Evolutionary conservation across 1,284 basidiomycete species (phyloP), one percentile per base, ranked within the genome.

Genomic region (Gomphus bonarii): DNA sequence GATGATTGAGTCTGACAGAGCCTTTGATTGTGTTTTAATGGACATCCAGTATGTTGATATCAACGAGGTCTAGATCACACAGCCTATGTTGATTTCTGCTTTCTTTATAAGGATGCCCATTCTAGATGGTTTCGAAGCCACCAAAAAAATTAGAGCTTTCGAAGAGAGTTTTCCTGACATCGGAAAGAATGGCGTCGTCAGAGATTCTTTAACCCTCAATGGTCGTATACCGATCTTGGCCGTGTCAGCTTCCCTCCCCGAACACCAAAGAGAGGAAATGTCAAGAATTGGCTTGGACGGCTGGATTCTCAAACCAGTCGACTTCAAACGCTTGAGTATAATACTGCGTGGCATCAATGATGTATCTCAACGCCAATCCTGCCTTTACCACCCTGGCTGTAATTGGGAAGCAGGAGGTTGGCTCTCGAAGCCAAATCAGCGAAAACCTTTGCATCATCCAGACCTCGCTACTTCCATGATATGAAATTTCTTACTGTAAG

Each of bases 231-330:
- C 89, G 1, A 88, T 92, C 57, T 84, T 94, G 62, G 90, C 88
- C 3, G 88, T 94, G 3, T 90, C 86, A 10, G 89, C 89, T 0
- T 90, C 88, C 3, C 71, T 92, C 25, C 71, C 75, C 38, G 85
- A 89, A 63, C 70, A 73, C 28, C 83, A 89, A 66, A 74, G 81
- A 2, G 69, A 75, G 0, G 78, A 84, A 59, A 74, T 92, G 59
- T 70, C 72, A 5, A 69, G 74, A 22, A 72, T 77, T 47, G 81
- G 89, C 47, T 81, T 92, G 69, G 89, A 92, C 65, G 90, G 89
- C 9, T 92, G 88, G 88, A 79, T 92, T n/a, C 70, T 91, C 59
- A 92, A 92, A 69, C 91, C 89, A 0, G 85, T 92, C 60, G 82
- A 91, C 66, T 91, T 91, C 70, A 79, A 78, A 60, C 76, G 89